Evolutionary conservation across 495 filamentous ascomycete genomes (phyloP).

Genomic region (Penicillium lividum): DNA sequence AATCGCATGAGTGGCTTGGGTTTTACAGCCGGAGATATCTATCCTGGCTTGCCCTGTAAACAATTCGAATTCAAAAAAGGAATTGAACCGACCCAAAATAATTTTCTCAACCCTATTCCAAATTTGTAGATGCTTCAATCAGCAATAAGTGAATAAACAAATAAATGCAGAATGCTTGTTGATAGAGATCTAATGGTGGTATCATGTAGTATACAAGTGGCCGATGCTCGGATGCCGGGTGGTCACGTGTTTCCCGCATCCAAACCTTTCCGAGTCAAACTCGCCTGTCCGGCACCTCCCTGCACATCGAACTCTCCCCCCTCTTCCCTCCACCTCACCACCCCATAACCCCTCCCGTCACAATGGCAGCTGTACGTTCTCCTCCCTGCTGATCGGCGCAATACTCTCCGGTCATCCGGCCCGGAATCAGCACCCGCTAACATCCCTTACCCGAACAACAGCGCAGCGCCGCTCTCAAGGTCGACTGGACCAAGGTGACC

Average conservation of each 20-base stretch:
- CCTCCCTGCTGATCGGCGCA: constrained; percentile 10
- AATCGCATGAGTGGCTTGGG: constrained; percentile 36
- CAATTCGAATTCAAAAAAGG: constrained; percentile 40
- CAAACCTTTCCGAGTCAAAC: constrained; percentile 51
- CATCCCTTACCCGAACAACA: constrained; percentile 44
- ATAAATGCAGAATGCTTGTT: not conserved
- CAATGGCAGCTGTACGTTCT: constrained; percentile 88
- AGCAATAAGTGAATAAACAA: not conserved
- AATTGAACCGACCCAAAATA: constrained; percentile 32
- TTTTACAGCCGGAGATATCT: constrained; percentile 32
- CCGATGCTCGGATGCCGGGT: constrained; percentile 38
- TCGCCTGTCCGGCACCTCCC: constrained; percentile 43
- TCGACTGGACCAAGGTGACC: constrained; percentile 95
- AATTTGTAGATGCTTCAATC: not conserved
- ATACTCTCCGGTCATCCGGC: constrained; percentile 10
- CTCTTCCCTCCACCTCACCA: constrained; percentile 39
- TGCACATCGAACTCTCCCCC: constrained; percentile 41
- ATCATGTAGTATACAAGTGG: constrained; percentile 14
- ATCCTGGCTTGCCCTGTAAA: constrained; percentile 37
- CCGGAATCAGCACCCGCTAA: constrained; percentile 28
- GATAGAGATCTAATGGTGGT: constrained; percentile 1
- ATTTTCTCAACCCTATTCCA: not conserved
- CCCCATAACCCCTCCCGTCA: constrained; percentile 51
- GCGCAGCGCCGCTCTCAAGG: constrained; percentile 97
- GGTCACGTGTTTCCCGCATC: constrained; percentile 47